phyloP scores from a whole-genome alignment of 2,329 filamentous ascomycete species.

The Fusarium heterosporum region DNA sequence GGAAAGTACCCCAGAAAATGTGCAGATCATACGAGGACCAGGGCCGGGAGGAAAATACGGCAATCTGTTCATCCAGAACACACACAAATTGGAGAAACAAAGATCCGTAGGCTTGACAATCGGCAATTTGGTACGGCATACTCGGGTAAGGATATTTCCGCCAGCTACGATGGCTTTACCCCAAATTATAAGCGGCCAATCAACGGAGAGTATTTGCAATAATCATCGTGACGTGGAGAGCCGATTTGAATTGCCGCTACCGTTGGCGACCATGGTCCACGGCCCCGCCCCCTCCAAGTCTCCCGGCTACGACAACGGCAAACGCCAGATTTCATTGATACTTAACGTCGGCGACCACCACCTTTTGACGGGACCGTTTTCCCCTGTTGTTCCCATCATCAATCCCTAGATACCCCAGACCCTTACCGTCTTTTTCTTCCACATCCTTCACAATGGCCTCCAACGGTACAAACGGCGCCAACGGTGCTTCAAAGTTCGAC shows the following conservation, averaged over 20 bases:
- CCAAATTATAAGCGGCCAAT: constrained; percentile 16
- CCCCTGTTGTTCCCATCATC: background rate
- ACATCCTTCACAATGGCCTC: constrained; percentile 30
- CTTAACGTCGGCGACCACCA: constrained; percentile 20
- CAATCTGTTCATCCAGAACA: constrained; percentile 28
- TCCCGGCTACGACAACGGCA: constrained; percentile 37
- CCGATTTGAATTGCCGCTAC: constrained; percentile 39
- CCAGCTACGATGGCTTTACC: constrained; percentile 9
- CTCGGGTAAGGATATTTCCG: constrained; percentile 38
- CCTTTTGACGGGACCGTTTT: background rate
- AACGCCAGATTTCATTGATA: constrained; percentile 11
- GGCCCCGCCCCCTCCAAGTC: constrained; percentile 37
- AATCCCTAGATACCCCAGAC: constrained; percentile 11
- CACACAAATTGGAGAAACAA: constrained; percentile 31
- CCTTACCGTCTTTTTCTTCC: background rate
- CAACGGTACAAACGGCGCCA: constrained; percentile 36
- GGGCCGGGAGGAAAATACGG: constrained; percentile 21
- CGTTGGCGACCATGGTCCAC: constrained; percentile 20
- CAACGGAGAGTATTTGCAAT: constrained; percentile 19
- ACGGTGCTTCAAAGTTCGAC: constrained; percentile 66
- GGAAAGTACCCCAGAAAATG: background rate
- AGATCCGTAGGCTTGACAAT: constrained; percentile 20
- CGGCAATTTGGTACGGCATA: constrained; percentile 28
- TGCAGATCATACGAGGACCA: constrained; percentile 26
- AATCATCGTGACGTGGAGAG: constrained; percentile 30